Evolutionary conservation across 257 asterid genomes (phyloP), one percentile per base, ranked within the genome.

Genomic region (Gentiana straminea): DNA sequence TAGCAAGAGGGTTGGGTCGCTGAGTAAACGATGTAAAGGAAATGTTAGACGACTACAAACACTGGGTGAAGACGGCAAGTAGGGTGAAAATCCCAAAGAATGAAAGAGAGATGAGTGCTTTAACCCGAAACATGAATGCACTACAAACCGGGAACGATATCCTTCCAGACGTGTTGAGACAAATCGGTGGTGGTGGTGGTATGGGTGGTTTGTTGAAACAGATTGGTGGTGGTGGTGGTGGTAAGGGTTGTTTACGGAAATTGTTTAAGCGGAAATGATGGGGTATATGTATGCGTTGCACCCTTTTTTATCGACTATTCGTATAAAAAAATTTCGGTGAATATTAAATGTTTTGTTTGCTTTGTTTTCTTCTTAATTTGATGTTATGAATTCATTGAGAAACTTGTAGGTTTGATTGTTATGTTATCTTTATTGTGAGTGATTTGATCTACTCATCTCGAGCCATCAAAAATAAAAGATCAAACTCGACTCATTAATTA

Each of bases 61-160:
- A 92, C 44, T 79, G 79, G 49, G 95, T 94, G 39, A 86, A 90
- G 86, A 72, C 82, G 37, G 86, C 91, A 83, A 81, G 96, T 81
- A 86, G 86, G 84, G 84, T 86, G 98, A 90, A 24, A 24, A 84
- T 84, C 33, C 96, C 98, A 7, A 92, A 83, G 89, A 92, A 85
- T 64, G 98, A 24, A 24, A 24, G 24, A 24, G 92, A 84, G 15
- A 90, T 90, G 96, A 90, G 92, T 15, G 79, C 95, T 8, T 64
- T 84, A 15, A 79, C 94, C 2, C 73, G 89, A 63, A 92, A 85
- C 65, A 80, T 83, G 93, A 86, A 86, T 6, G 95, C 91, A 0
- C 24, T 24, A 24, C 97, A 92, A 54, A 92, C 83, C 77, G 85
- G 88, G 95, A 80, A 97, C 75, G 83, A 81, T 79, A 94, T 81